A percentile compares a stretch with the other conserved stretches of the same genome.
Conservation (phyloP, 441 rosid genomes). For the Pelargonium australe region DNA sequence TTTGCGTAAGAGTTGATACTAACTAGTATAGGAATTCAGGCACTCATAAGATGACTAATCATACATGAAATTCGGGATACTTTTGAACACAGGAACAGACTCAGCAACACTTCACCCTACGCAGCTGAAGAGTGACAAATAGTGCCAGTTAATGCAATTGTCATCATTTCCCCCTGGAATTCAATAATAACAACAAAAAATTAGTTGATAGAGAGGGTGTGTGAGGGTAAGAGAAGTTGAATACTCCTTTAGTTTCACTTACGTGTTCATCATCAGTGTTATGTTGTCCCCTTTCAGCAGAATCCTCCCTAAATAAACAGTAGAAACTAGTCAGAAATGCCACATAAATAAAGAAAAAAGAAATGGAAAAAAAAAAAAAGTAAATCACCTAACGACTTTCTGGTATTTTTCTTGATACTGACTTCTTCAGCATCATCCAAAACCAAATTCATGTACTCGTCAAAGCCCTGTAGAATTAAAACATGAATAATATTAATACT, state of each 20-base stretch:
- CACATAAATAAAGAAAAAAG: neutral
- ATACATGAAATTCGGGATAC: conserved; percentile 13
- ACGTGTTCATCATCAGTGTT: conserved; percentile 89
- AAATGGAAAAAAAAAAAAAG: neutral
- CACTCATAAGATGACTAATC: conserved; percentile 4
- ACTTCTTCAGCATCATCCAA: conserved; percentile 91
- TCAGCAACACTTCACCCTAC: conserved; percentile 1
- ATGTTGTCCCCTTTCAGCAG: conserved; percentile 86
- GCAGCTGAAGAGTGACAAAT: neutral
- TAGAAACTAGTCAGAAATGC: conserved; percentile 13
- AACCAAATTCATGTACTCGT: conserved; percentile 90
- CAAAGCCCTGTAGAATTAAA: conserved; percentile 57
- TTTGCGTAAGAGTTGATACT: too few relatives aligned
- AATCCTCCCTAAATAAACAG: conserved; percentile 54
- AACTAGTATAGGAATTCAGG: too few relatives aligned
- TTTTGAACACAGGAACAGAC: conserved; percentile 4
- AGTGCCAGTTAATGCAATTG: neutral
- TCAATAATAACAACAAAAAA: neutral
- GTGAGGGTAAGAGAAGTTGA: too few relatives aligned
- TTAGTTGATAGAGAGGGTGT: neutral
- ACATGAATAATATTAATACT: conserved; percentile 1
- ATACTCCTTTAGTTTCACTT: conserved; percentile 21
- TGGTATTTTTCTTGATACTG: conserved; percentile 68
- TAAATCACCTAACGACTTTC: conserved; percentile 61
- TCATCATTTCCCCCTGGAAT: conserved; percentile 27